Conservation (phyloP, 2,329 filamentous ascomycete genomes). For the Microdochium paspali region DNA sequence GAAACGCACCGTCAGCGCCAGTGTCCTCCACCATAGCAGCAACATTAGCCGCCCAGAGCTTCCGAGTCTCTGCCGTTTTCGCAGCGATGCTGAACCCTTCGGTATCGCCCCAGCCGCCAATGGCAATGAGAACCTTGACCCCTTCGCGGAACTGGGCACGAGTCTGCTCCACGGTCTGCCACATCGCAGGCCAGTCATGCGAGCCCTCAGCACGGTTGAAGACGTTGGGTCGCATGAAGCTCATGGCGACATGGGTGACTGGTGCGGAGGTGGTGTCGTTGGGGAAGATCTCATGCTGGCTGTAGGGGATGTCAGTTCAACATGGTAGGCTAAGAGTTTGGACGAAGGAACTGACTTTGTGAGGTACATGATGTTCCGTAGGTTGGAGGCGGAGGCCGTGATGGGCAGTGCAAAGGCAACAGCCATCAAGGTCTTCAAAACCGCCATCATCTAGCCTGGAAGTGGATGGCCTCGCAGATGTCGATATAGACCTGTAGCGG, state of each 20-base stretch:
- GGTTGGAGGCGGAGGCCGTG: not conserved
- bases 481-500: no score
- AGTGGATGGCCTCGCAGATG: no score
- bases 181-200: constrained; percentile 34
- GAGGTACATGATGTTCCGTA: constrained; percentile 23
- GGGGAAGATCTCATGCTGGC: constrained; percentile 19
- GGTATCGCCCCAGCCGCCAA: constrained; percentile 58
- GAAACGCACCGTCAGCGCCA: constrained; percentile 44
- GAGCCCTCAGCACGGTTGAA: constrained; percentile 35
- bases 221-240: constrained; percentile 39
- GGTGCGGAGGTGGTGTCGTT: constrained; percentile 24
- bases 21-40: constrained; percentile 40
- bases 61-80: constrained; percentile 33
- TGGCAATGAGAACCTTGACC: constrained; percentile 52
- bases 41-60: constrained; percentile 48
- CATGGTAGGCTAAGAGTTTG: not conserved
- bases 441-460: no score
- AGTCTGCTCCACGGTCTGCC: constrained; percentile 39
- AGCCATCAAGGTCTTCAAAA: not conserved
- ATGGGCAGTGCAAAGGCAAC: not conserved
- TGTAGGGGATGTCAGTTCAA: constrained; percentile 5
- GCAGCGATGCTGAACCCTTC: constrained; percentile 42
- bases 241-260: constrained; percentile 45
- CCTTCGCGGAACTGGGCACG: constrained; percentile 40
- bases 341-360: constrained; percentile 13